Percentiles rank a stretch among this genome's conserved stretches.
Evolutionary conservation across 805 yeast species (phyloP).

Genomic region (Hanseniaspora pseudoguilliermondii): DNA sequence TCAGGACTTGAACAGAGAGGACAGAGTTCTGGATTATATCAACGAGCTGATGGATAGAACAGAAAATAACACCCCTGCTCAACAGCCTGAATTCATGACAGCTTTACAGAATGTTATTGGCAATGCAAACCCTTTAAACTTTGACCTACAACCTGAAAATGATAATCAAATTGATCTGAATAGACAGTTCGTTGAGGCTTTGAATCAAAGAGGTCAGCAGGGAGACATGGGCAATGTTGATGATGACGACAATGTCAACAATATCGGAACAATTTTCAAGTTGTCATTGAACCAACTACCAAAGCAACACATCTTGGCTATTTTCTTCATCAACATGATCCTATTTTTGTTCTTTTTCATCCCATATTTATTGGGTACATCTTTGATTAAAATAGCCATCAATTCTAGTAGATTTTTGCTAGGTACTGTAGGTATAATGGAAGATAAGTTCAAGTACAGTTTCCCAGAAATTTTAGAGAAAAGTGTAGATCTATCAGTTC

Average conservation of each 20-base stretch:
- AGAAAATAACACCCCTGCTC: neutral
- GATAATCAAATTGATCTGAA: constrained; percentile 14
- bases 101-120: neutral
- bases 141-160: neutral
- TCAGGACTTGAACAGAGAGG: neutral
- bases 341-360: constrained; percentile 1
- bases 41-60: neutral
- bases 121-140: neutral
- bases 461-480: neutral
- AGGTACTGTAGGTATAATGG: neutral
- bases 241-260: constrained; percentile 16
- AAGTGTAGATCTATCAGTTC: constrained; percentile 12
- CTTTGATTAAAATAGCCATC: neutral
- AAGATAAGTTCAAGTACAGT: neutral
- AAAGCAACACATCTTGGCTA: constrained; percentile 3
- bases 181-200: constrained; percentile 23
- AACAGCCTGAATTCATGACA: neutral
- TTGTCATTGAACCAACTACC: constrained; percentile 4
- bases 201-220: constrained; percentile 19
- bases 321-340: neutral
- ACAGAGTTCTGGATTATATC: neutral
- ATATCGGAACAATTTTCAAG: neutral
- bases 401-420: neutral
- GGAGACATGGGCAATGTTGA: constrained; percentile 7
- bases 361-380: constrained; percentile 5